Evolutionary conservation across 495 filamentous ascomycete genomes (phyloP), one percentile per base, ranked within the genome.

Genomic region (Penicillium antarcticum): DNA sequence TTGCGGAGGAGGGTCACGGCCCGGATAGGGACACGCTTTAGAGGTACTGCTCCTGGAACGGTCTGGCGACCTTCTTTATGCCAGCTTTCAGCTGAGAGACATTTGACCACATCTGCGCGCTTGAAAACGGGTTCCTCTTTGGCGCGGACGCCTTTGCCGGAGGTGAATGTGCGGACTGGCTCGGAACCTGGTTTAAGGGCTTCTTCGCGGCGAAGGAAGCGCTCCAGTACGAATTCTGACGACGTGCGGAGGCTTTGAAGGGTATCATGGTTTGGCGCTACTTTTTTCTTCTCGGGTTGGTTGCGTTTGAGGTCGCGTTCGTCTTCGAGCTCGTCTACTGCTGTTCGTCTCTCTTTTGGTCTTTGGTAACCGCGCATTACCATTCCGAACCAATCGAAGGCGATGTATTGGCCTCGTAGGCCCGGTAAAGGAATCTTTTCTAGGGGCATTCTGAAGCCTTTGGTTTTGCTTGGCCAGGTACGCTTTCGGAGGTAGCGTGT

Each of bases 61-160:
- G 95, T 78, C 29, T 81, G 84, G 1, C 92, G 83, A 18, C 94
- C 94, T 79, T 97, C 95, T 62, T 96, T 95, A 61, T 96, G 95
- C 95, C 95, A 97, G 39, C 87, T 95, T 60, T 99, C 94, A 13
- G 86, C 86, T n/a, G 86, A 91, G 60, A 94, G 88, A 63, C 95
- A 96, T 51, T 81, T 71, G 4, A 89, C 81, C 4, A 99, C 82
- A 57, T 97, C 92, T 33, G 78, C 79, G 31, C 92, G 87, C 9
- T 75, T 77, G 68, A 83, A 97, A 2, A 99, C 89, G 7, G 86
- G 85, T 59, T 96, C 89, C 51, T 87, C 80, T 48, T 85, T 85
- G 6, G 75, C 67, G 38, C 84, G 82, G 55, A 81, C 84, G 59
- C 83, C 86, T 45, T 85, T 88, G 8, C 80, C 84, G 16, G 81